Evolutionary conservation across 129 eudicot species (phyloP).

Genomic region (Arctium lappa): DNA sequence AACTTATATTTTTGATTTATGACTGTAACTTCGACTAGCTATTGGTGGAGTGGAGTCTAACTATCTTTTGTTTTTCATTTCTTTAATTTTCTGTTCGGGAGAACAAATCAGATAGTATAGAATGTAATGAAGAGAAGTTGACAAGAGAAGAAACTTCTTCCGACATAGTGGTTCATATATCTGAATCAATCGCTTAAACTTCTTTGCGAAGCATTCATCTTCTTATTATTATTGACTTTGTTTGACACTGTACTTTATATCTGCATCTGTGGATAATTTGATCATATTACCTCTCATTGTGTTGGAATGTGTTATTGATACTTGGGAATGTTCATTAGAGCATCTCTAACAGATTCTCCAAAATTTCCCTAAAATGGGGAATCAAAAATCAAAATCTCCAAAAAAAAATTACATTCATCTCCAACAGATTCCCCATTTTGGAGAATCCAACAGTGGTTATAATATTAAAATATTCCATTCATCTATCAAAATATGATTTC

Average conservation of each 20-base stretch:
- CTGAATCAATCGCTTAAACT: neutral
- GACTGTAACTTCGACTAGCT: neutral
- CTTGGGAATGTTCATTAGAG: neutral
- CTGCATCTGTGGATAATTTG: neutral
- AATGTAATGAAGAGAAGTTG: neutral
- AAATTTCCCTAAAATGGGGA: too few species aligned
- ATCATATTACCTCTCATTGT: neutral
- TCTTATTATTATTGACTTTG: neutral
- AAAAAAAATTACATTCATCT: too few species aligned
- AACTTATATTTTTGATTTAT: neutral
- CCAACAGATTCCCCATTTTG: too few species aligned
- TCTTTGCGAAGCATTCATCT: neutral
- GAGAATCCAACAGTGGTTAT: too few species aligned
- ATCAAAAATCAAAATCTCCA: too few species aligned
- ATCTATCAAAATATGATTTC: too few species aligned
- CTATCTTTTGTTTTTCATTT: neutral
- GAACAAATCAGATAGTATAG: neutral
- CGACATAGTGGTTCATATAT: neutral
- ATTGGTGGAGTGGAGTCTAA: neutral
- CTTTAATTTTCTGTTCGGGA: neutral
- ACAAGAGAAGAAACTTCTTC: neutral
- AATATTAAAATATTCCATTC: too few species aligned
- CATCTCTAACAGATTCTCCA: too few species aligned
- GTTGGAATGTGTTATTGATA: neutral
- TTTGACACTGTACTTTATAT: neutral